Evolutionary conservation across 345 rosid genomes (phyloP).

Genomic region (Populus davidiana): DNA sequence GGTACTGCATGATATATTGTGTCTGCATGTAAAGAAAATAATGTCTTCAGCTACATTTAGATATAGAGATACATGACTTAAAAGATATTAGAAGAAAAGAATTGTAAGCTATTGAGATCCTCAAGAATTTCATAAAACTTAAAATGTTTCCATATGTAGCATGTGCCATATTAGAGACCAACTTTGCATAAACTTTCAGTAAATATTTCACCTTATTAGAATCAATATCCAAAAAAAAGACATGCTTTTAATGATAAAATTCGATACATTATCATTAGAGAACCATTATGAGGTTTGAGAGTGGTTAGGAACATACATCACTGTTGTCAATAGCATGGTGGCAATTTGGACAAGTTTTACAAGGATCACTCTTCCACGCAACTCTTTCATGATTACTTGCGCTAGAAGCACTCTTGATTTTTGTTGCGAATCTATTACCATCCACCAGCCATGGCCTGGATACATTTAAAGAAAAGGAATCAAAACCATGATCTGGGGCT

Average conservation of each 20-base stretch:
- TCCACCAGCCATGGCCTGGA: slow-evolving; percentile 90
- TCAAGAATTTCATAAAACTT: not conserved
- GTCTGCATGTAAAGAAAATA: not conserved
- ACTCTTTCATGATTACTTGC: slow-evolving; percentile 41
- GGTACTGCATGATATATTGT: not conserved
- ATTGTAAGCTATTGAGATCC: not conserved
- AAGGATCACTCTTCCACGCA: slow-evolving; percentile 77
- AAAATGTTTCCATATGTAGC: not conserved
- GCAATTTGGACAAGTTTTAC: slow-evolving; percentile 81
- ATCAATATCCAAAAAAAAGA: not conserved
- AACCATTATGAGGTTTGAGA: not conserved
- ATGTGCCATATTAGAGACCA: not conserved
- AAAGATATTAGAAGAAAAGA: not conserved
- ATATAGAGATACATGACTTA: not conserved
- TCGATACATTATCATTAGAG: not conserved
- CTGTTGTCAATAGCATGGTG: slow-evolving; percentile 70
- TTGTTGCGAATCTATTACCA: slow-evolving; percentile 69
- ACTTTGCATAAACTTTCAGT: too few species aligned
- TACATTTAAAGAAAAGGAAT: slow-evolving; percentile 4
- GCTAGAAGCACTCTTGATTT: slow-evolving; percentile 79
- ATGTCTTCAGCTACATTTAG: not conserved
- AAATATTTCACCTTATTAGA: not conserved
- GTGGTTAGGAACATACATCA: slow-evolving; percentile 50
- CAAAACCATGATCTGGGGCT: not conserved
- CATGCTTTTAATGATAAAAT: not conserved